Evolutionary conservation across 441 rosid genomes (phyloP).

Genomic region (Hura crepitans): DNA sequence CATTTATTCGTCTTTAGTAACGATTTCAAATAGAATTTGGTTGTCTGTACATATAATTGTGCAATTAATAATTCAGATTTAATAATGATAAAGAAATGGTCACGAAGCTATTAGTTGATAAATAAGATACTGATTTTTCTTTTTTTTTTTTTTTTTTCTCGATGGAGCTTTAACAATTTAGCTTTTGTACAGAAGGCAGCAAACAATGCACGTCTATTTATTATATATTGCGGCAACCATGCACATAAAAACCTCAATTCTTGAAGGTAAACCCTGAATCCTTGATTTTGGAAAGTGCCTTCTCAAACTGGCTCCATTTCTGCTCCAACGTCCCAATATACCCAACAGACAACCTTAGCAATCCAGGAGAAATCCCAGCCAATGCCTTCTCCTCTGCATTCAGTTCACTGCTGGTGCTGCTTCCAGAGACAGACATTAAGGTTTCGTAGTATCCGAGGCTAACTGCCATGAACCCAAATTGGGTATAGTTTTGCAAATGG

Average conservation of each 20-base stretch:
- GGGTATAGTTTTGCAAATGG: constrained; percentile 62
- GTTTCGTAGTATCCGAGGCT: constrained; percentile 94
- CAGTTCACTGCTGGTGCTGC: constrained; percentile 87
- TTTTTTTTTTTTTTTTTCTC: too few species aligned
- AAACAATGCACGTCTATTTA: neutral
- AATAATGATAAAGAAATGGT: too few species aligned
- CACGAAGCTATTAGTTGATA: too few species aligned
- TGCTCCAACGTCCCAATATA: constrained; percentile 77
- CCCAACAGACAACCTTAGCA: constrained; percentile 82
- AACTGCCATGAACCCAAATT: constrained; percentile 92
- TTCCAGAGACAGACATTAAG: constrained; percentile 88
- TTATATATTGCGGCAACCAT: neutral
- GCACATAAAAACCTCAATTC: constrained; percentile 17
- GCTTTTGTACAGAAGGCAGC: neutral
- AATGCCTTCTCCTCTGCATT: constrained; percentile 52
- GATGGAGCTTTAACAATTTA: too few species aligned
- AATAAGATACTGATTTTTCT: too few species aligned
- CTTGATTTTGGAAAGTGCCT: constrained; percentile 59
- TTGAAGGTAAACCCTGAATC: constrained; percentile 28
- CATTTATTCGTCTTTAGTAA: too few species aligned
- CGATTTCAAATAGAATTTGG: too few species aligned
- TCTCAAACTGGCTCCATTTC: constrained; percentile 79
- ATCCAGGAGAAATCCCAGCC: constrained; percentile 87
- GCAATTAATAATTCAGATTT: too few species aligned
- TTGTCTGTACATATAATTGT: too few species aligned